Conservation (phyloP, 768 basidiomycete genomes). For the Russula emetica region DNA sequence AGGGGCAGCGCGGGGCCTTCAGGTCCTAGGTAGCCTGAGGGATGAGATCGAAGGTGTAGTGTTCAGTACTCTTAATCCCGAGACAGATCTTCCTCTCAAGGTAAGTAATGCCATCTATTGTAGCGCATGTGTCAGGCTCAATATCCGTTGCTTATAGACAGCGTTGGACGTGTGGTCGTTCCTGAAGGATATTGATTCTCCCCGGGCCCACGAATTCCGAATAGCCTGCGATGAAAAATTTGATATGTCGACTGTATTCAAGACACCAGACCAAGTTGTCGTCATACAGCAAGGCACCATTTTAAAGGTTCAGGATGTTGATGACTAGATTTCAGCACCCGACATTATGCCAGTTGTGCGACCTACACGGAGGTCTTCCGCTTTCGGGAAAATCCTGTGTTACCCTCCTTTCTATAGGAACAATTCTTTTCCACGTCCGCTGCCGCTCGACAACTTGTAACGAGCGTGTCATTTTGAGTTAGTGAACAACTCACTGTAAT, state of each 20-base stretch:
- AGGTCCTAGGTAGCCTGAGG: slow-evolving; percentile 42
- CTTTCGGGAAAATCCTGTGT: not conserved
- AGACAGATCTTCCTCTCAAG: slow-evolving; percentile 44
- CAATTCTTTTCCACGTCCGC: not conserved
- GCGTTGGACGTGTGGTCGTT: slow-evolving; percentile 48
- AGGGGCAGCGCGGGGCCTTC: slow-evolving; percentile 56
- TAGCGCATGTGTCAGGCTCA: not conserved
- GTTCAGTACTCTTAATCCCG: slow-evolving; percentile 46
- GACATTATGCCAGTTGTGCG: not conserved
- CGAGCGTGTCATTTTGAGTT: not conserved
- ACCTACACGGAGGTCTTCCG: not conserved
- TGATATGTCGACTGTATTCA: slow-evolving; percentile 64
- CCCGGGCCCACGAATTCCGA: slow-evolving; percentile 59
- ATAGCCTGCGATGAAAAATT: slow-evolving; percentile 50
- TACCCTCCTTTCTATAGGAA: slow-evolving; percentile 1
- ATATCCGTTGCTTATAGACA: slow-evolving; percentile 39
- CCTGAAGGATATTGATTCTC: slow-evolving; percentile 47
- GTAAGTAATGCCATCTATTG: slow-evolving; percentile 35
- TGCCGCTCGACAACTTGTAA: not conserved
- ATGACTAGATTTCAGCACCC: slow-evolving; percentile 9
- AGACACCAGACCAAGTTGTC: slow-evolving; percentile 47
- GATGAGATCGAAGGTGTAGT: slow-evolving; percentile 59
- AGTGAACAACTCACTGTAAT: not conserved
- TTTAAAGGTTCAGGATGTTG: slow-evolving; percentile 15
- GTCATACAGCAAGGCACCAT: slow-evolving; percentile 32